A percentile compares a stretch with the other conserved stretches of the same genome.
These are phyloP conservation scores for Pisolithus microcarpus DNA, from an alignment of 768 basidiomycete species.

Conservation along the genomic window DNA sequence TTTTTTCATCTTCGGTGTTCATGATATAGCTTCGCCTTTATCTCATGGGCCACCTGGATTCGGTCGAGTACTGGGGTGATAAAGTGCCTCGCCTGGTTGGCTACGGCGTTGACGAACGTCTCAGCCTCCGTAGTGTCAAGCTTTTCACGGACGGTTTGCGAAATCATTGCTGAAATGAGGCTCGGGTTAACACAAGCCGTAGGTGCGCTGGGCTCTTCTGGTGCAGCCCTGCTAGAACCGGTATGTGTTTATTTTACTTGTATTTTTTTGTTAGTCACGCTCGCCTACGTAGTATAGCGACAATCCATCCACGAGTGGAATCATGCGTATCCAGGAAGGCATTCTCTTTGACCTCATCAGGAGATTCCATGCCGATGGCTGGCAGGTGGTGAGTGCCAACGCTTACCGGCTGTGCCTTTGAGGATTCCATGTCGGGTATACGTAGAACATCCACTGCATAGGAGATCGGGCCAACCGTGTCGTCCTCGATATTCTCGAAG, in stretches of 20 bases:
- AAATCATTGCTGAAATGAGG: neutral
- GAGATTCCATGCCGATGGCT: conserved; percentile 63
- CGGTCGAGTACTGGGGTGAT: conserved; percentile 60
- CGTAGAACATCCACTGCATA: conserved; percentile 81
- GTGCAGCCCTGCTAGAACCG: conserved; percentile 80
- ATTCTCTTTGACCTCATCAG: conserved; percentile 47
- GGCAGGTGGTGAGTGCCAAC: conserved; percentile 66
- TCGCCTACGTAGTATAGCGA: conserved; percentile 53
- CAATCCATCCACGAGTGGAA: conserved; percentile 60
- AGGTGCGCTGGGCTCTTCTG: conserved; percentile 90
- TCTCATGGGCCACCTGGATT: conserved; percentile 48
- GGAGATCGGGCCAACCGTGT: conserved; percentile 84
- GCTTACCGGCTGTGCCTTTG: neutral
- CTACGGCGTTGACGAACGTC: conserved; percentile 46
- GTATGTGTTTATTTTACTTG: conserved; percentile 8
- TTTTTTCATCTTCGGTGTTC: neutral
- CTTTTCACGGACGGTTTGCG: conserved; percentile 65
- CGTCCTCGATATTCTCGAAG: conserved; percentile 78
- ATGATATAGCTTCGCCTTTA: conserved; percentile 49
- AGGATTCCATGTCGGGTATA: too few species aligned
- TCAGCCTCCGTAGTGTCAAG: conserved; percentile 64
- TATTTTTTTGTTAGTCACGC: neutral
- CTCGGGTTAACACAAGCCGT: conserved; percentile 3
- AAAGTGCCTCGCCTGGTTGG: conserved; percentile 51
- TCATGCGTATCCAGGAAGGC: conserved; percentile 55